phyloP scores from a whole-genome alignment of 768 basidiomycete species.

The Antrodiella citrinella region DNA sequence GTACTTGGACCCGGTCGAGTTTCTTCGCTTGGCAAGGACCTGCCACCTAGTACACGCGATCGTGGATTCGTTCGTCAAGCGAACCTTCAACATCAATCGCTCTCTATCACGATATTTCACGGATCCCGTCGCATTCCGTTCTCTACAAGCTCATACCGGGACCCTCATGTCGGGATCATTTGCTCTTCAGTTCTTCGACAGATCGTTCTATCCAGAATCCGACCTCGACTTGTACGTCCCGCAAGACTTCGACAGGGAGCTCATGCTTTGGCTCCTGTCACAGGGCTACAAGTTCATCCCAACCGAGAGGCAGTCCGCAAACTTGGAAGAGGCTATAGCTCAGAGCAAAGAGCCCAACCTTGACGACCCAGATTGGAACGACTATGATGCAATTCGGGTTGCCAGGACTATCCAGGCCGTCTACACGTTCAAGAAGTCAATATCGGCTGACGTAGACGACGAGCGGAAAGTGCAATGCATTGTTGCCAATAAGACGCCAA shows the following conservation, averaged over 20 bases:
- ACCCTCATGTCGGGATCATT: conserved; percentile 44
- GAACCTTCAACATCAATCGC: conserved; percentile 28
- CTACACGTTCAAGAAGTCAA: conserved; percentile 24
- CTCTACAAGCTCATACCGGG: conserved; percentile 33
- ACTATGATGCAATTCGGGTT: not conserved
- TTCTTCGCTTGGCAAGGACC: conserved; percentile 11
- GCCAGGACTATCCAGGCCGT: conserved; percentile 13
- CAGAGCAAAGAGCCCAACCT: not conserved
- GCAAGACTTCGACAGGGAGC: conserved; percentile 22
- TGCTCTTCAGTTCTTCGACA: conserved; percentile 45
- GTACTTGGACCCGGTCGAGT: conserved; percentile 7
- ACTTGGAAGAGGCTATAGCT: conserved; percentile 8
- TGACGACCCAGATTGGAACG: conserved; percentile 8
- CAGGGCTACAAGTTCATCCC: conserved; percentile 26
- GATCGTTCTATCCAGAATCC: conserved; percentile 32
- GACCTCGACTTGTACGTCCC: conserved; percentile 46
- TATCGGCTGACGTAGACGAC: not conserved
- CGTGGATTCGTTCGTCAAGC: conserved; percentile 15
- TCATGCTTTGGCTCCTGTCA: conserved; percentile 28
- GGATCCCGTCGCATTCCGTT: conserved; percentile 31
- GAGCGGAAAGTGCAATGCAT: conserved; percentile 34
- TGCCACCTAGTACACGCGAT: conserved; percentile 9
- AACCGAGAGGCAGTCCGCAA: conserved; percentile 10
- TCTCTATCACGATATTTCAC: conserved; percentile 30
- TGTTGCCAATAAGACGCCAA: conserved; percentile 22